Percentiles rank a stretch among this genome's conserved stretches.
These are phyloP conservation scores for Boletus coffeatus DNA, from an alignment of 1,284 basidiomycete species.

Conservation along the genomic window DNA sequence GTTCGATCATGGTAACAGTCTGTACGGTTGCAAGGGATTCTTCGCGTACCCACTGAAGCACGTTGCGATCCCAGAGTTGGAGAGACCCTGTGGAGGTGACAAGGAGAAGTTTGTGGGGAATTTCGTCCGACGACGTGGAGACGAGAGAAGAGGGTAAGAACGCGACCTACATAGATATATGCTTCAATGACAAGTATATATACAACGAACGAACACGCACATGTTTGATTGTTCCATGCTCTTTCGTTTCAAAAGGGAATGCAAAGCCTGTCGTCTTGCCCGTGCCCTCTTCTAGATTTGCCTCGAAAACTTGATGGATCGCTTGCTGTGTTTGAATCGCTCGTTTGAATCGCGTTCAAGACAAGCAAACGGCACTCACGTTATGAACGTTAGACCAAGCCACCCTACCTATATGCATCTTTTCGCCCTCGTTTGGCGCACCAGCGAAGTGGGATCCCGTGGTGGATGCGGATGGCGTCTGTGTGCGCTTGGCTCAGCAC, in stretches of 20 bases:
- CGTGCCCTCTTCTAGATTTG: conserved; percentile 47
- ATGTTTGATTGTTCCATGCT: conserved; percentile 69
- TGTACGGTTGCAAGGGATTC: conserved; percentile 71
- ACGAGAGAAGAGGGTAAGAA: conserved; percentile 43
- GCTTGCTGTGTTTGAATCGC: conserved; percentile 34
- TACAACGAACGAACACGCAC: conserved; percentile 37
- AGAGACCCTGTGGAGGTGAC: conserved; percentile 77
- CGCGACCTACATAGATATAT: conserved; percentile 38
- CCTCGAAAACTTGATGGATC: conserved; percentile 54
- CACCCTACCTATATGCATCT: conserved; percentile 62
- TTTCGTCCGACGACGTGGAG: conserved; percentile 27
- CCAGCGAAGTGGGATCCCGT: conserved; percentile 56
- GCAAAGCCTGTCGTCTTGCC: conserved; percentile 58
- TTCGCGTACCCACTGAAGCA: conserved; percentile 75
- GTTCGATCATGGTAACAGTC: conserved; percentile 68
- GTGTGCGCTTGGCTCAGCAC: conserved; percentile 5
- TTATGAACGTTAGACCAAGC: conserved; percentile 63
- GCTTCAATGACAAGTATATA: not conserved
- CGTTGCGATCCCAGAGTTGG: conserved; percentile 67
- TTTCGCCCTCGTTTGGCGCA: conserved; percentile 50
- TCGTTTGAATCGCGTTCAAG: not conserved
- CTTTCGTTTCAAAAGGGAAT: conserved; percentile 67
- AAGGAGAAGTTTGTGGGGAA: conserved; percentile 44
- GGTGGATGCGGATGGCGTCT: conserved; percentile 37
- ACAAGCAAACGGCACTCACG: conserved; percentile 37